Base-by-base conservation (phyloP, 2,329 filamentous ascomycete genomes). In the Sporothrix humicola region DNA sequence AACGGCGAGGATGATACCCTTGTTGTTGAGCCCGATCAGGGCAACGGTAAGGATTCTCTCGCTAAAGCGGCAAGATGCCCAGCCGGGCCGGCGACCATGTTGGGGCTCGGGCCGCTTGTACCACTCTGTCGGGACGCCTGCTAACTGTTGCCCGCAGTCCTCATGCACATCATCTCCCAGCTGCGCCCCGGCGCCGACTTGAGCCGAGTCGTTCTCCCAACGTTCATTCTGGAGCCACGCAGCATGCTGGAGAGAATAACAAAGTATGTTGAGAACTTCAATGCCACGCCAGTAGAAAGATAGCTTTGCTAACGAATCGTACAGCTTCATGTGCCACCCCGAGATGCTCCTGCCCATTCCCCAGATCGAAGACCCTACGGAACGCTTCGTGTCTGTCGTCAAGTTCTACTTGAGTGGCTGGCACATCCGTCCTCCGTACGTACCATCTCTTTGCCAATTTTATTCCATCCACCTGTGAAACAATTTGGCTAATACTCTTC, bases 191-290 rank as follows among this genome's bases (percentile, higher is more conserved):
- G 96, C 77, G 96, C 96, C 79, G 96, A 99, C 82, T 86, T 99
- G 78, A 97, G 94, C 83, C 90, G 95, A 78, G 95, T 99, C 76
- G 95, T 96, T 50, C 87, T 99, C 73, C 96, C 96, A 56, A 99
- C 96, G 66, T 99, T 99, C 82, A 99, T 99, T 79, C 90, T 99
- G 78, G 96, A 99, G 83, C 96, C 96, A 31, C 91, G 95, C 80
- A 98, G 95, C 78, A 99, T 99, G 96, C 86, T 99, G 79, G 96
- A 99, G 84, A 90, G 96, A 78, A 99, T 99, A 81, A 99, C 96
- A 79, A 99, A 99, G 95, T 97, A 85, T 77, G 90, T 85, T 42
- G 63, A 73, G 69, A 58, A 56, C 3, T 37, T 48, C 37, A 52
- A 13, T 10, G 37, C 12, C 20, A 12, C 66, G 50, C 52, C 61